Base-by-base conservation (phyloP, 306 rosid species). In the Cicer pinnatifidum region DNA sequence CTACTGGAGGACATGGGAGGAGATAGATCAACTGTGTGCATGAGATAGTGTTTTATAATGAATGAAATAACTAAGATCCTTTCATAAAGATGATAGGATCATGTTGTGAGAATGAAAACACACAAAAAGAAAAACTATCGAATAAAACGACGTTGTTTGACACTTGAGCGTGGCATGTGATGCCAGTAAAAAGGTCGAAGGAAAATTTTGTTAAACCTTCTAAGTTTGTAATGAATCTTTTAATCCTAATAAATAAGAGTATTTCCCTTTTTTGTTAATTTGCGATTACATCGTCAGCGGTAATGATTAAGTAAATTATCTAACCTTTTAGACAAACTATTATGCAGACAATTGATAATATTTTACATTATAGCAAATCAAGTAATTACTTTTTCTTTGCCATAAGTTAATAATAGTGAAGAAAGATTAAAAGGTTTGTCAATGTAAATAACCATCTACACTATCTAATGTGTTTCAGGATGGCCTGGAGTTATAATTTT, bases 221-320 rank as follows among this genome's bases (percentile, higher is more conserved):
- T 63, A 51, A 20, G 54, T 67, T 63, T 51, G 72, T 78, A 71
- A 78, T 9, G 37, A 78, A 70, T 71, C 48, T 23, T 60, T 60
- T 69, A 16, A 62, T 62, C 72, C 41, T 28, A 71, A 50, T 61
- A 15, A 43, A 71, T 52, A 63, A 40, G 28, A 38, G 47, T 19
- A 20, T 45, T 33, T 57, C 50, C 44, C 53, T 48, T 58, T 28
- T 47, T 11, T 38, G 15, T 37, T 45, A 7, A 58, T 35, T 44
- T 76, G 50, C 13, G 4, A 53, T 13, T 62, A 20, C 63, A 40
- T 7, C 6, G 16, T 63, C 15, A 1, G 37, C 6, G 4, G 9
- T 37, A 2, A 74, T 38, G 60, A 3, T 28, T 28, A 28, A 28
- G 35, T 28, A 28, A 28, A 28, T 28, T 28, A 28, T 28, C 35